These are phyloP conservation scores for Abrus pulchellus DNA, from an alignment of 306 rosid species.

Conservation along the genomic window DNA sequence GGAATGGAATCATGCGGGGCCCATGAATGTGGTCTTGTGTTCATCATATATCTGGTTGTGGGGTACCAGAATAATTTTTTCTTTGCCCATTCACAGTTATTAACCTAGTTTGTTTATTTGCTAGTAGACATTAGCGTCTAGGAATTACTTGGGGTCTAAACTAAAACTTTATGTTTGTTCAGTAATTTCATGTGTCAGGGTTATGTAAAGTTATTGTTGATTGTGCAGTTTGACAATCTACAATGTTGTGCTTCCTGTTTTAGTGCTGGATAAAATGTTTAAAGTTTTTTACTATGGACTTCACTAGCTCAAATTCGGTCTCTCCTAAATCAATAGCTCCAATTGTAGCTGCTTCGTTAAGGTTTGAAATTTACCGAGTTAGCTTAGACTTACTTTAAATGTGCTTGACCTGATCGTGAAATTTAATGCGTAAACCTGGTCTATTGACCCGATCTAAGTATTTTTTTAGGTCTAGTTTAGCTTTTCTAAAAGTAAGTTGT, in stretches of 20 bases:
- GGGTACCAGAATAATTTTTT: slow-evolving; percentile 60
- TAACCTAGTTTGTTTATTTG: slow-evolving; percentile 61
- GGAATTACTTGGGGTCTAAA: slow-evolving; percentile 55
- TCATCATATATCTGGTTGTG: slow-evolving; percentile 51
- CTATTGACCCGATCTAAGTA: too few species aligned
- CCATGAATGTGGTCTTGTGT: slow-evolving; percentile 63
- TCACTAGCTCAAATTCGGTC: not conserved
- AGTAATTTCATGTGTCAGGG: slow-evolving; percentile 49
- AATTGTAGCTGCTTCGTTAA: not conserved
- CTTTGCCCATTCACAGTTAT: slow-evolving; percentile 36
- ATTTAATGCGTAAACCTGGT: too few species aligned
- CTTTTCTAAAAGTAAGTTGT: too few species aligned
- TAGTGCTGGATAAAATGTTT: slow-evolving; percentile 12
- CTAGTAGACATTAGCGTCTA: slow-evolving; percentile 64
- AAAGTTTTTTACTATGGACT: not conserved
- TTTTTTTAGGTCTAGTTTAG: too few species aligned
- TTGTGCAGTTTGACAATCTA: slow-evolving; percentile 59
- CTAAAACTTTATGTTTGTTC: slow-evolving; percentile 49
- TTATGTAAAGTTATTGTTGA: slow-evolving; percentile 56
- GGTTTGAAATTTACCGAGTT: not conserved
- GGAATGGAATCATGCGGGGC: slow-evolving; percentile 49
- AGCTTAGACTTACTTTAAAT: not conserved
- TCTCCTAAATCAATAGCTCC: not conserved
- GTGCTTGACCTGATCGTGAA: too few species aligned
- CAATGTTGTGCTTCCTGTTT: slow-evolving; percentile 27